Percentiles rank a stretch among this genome's conserved stretches.
phyloP scores from a whole-genome alignment of 805 yeast genomes.

The Metschnikowia shivogae region DNA sequence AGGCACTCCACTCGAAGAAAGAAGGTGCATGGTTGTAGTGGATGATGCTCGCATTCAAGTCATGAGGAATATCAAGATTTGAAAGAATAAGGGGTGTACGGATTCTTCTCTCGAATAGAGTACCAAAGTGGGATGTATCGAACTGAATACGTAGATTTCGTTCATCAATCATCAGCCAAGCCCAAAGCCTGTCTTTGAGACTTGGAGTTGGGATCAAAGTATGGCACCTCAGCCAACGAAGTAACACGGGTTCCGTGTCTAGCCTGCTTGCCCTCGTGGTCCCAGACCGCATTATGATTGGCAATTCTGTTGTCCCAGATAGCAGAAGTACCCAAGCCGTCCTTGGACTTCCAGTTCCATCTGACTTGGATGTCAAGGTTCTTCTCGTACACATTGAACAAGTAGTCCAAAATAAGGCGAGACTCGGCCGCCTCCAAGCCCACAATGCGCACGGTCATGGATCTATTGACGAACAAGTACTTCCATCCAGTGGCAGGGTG shows the following conservation, averaged over 20 bases:
- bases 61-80: too few species aligned
- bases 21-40: too few species aligned
- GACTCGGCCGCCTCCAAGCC: conserved; percentile 29
- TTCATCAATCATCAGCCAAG: conserved; percentile 17
- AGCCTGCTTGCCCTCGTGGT: conserved; percentile 41
- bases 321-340: conserved; percentile 47
- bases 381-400: conserved; percentile 17
- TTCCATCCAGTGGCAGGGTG: conserved; percentile 35
- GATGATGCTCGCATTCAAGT: too few species aligned
- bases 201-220: conserved; percentile 45
- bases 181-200: conserved; percentile 54
- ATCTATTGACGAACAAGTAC: conserved; percentile 26
- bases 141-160: too few species aligned
- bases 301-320: conserved; percentile 59
- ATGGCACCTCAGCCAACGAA: conserved; percentile 51
- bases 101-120: too few species aligned
- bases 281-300: conserved; percentile 52
- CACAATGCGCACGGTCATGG: conserved; percentile 29
- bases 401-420: conserved; percentile 12
- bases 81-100: too few species aligned
- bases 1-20: too few species aligned
- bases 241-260: conserved; percentile 39
- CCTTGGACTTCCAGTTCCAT: conserved; percentile 18
- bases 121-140: too few species aligned
- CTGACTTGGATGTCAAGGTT: conserved; percentile 48